Base-by-base conservation (phyloP, 192 early-diverging fungal genomes). In the Thamnidium elegans region DNA sequence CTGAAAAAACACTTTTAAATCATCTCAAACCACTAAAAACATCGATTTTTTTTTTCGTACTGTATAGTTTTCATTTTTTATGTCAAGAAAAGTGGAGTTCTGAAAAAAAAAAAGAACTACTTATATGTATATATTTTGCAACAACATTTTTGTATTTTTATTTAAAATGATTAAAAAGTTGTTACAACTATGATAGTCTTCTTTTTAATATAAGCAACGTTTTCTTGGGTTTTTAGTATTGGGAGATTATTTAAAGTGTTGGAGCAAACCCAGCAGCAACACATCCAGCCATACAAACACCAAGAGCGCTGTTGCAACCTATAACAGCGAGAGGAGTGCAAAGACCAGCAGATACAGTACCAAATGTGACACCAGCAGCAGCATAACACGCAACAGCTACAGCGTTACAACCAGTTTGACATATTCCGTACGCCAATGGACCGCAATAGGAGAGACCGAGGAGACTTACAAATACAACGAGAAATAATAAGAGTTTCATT, bases 321-420 rank as follows among this genome's bases (percentile, higher is more conserved):
- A 48, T 7, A n/a, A 61, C 31, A 23, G 45, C 59, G 5, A 23
- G 13, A 47, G 59, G 21, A 7, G 23, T 11, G 15, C 53, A 30
- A 50, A 6, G 14, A 31, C 39, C 59, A 48, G 6, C 11, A n/a
- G 59, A 23, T 6, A 61, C 7, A 1, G 59, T 50, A 61, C 59
- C 59, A 50, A 61, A 61, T 17, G 26, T 47, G 13, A 45, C 19
- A 61, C 59, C 59, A 4, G 45, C 59, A 17, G 26, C 42, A 0
- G 10, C 5, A 26, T 61, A 61, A n/a, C 59, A 61, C 7, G 59
- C 45, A 11, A 61, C 45, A 31, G 30, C 59, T 7, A 30, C 30
- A 30, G 59, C 44, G 30, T 39, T 47, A 61, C 59, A 61, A 7
- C 39, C 59, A 0, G 45, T 31, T 48, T 61, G 59, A 7, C 59